phyloP scores from a whole-genome alignment of 2,329 filamentous ascomycete genomes.

The Venturia oleaginea region DNA sequence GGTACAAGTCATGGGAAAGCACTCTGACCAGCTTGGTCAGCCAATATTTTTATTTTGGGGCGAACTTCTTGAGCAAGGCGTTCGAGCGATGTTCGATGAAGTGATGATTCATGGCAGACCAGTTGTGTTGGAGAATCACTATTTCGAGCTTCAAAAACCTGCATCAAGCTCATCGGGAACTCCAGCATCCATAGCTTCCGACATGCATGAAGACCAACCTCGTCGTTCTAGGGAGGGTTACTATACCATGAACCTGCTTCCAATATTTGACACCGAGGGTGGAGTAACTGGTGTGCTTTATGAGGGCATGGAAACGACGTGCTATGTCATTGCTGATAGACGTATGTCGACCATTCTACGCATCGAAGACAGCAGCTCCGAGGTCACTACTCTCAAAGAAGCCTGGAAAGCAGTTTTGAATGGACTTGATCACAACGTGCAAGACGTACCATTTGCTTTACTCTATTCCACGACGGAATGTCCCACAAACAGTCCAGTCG shows the following conservation, averaged over 20 bases:
- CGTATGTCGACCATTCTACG: not conserved
- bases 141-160: not conserved
- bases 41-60: not conserved
- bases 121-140: not conserved
- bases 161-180: not conserved
- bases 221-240: not conserved
- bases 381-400: constrained; percentile 24
- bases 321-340: not conserved
- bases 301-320: not conserved
- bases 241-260: constrained; percentile 40
- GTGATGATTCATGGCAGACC: not conserved
- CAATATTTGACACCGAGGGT: constrained; percentile 6
- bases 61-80: not conserved
- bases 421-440: not conserved
- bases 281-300: not conserved
- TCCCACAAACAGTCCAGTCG: too few relatives aligned
- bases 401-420: constrained; percentile 33
- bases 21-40: not conserved
- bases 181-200: not conserved
- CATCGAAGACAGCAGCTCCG: constrained; percentile 16
- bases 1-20: not conserved
- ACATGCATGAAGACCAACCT: not conserved
- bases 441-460: constrained; percentile 10
- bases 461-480: not conserved
- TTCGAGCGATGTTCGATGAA: not conserved